phyloP scores from a whole-genome alignment of 2,329 filamentous ascomycete species.

The Penicillium sp. region DNA sequence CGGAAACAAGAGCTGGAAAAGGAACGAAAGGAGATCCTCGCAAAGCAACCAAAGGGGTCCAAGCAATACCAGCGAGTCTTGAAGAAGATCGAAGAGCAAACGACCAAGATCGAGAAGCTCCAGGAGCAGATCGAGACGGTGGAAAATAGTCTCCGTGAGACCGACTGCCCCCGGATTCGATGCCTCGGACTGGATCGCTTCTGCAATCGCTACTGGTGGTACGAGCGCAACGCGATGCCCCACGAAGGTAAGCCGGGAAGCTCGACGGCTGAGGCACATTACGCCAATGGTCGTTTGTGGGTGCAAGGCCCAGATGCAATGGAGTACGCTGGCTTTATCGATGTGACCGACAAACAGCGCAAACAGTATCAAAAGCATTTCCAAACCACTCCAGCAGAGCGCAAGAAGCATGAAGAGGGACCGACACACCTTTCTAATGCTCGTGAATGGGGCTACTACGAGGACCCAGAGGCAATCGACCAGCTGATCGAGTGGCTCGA shows the following conservation, averaged over 20 bases:
- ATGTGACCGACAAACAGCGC: slow-evolving; percentile 66
- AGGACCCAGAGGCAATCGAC: slow-evolving; percentile 73
- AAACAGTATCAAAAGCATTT: slow-evolving; percentile 73
- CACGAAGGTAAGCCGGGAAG: slow-evolving; percentile 82
- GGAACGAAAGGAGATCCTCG: slow-evolving; percentile 63
- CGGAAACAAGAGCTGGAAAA: slow-evolving; percentile 69
- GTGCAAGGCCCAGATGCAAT: slow-evolving; percentile 90
- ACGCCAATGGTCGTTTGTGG: slow-evolving; percentile 94
- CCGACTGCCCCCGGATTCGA: slow-evolving; percentile 84
- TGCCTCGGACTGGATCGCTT: slow-evolving; percentile 91
- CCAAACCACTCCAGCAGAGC: slow-evolving; percentile 76
- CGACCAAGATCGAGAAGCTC: slow-evolving; percentile 71
- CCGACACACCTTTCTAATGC: slow-evolving; percentile 71
- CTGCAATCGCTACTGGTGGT: slow-evolving; percentile 99
- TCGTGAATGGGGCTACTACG: slow-evolving; percentile 85
- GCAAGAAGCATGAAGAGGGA: slow-evolving; percentile 83
- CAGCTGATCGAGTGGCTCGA: slow-evolving; percentile 85
- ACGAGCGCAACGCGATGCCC: slow-evolving; percentile 97
- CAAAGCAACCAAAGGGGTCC: slow-evolving; percentile 69
- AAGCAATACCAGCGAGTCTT: slow-evolving; percentile 85
- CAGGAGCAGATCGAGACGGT: slow-evolving; percentile 81
- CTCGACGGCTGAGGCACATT: slow-evolving; percentile 80
- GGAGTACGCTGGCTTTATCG: slow-evolving; percentile 80
- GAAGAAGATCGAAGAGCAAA: slow-evolving; percentile 84
- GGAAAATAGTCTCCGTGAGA: slow-evolving; percentile 89